phyloP scores from a whole-genome alignment of 2,329 filamentous ascomycete genomes.

The Thielaviopsis cerberus region DNA sequence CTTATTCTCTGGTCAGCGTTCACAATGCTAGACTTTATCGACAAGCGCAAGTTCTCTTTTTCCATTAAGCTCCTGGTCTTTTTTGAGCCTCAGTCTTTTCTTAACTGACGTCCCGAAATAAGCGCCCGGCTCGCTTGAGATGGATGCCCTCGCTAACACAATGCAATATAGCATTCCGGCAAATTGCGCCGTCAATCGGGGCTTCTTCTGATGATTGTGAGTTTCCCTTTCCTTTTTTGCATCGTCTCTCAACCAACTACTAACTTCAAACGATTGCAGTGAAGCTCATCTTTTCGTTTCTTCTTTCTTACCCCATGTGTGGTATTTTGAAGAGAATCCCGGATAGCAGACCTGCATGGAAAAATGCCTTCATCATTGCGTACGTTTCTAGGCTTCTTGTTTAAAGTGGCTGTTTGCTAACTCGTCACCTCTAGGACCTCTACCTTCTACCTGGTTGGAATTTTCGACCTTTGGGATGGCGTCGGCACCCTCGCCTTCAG shows the following conservation, averaged over 20 bases:
- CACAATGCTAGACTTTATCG: constrained; percentile 9
- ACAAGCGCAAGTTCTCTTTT: constrained; percentile 1
- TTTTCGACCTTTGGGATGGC: constrained; percentile 84
- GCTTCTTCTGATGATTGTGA: constrained; percentile 28
- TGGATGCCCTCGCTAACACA: not conserved
- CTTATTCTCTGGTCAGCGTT: not conserved
- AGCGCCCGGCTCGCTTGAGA: not conserved
- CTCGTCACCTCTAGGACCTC: constrained; percentile 37
- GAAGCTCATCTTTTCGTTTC: constrained; percentile 78
- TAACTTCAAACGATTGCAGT: constrained; percentile 33
- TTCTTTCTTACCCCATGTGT: constrained; percentile 82
- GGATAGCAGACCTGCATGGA: constrained; percentile 62
- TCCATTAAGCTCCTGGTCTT: not conserved
- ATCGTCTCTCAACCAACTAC: not conserved
- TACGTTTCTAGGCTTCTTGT: constrained; percentile 20
- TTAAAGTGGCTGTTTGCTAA: not conserved
- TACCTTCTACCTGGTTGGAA: constrained; percentile 77
- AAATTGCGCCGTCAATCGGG: constrained; percentile 24
- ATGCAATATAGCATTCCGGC: constrained; percentile 24
- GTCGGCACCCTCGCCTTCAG: constrained; percentile 63
- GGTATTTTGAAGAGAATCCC: constrained; percentile 77
- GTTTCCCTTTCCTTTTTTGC: constrained; percentile 13
- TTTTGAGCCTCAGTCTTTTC: not conserved
- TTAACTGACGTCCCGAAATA: not conserved
- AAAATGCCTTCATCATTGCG: constrained; percentile 76